Base-by-base conservation (phyloP, 345 rosid species). In the Camelina laxa region DNA sequence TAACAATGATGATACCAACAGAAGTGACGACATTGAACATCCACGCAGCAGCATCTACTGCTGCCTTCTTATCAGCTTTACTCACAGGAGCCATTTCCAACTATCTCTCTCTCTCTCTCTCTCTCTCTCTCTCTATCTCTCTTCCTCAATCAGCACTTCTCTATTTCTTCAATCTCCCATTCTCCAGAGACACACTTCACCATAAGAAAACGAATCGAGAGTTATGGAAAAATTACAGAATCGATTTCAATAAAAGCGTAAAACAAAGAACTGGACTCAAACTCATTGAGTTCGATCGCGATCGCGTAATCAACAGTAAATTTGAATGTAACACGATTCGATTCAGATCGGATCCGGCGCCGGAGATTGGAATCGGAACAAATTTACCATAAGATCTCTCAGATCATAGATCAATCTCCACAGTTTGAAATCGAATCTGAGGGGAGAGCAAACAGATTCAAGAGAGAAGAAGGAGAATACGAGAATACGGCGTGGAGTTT, bases 21-120 rank as follows among this genome's bases (percentile, higher is more conserved):
- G 97, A 95, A 53, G 99, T 89, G 83, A 92, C 99, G 30, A 95
- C 90, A 85, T 95, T 95, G 88, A 95, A 95, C 92, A 89, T 85
- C 99, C 99, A 95, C 48, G 97, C 92, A 78, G 92, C 96, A n/a
- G 88, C 91, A 87, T 95, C 99, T 27, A 80, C 82, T 9, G 93
- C 84, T 63, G 97, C 95, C 77, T 92, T 95, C 87, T 67, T 85
- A 74, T 90, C 97, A 41, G 91, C 88, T 79, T 83, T 87, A 76
- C 80, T 91, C 42, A 84, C 79, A 38, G 93, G 81, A 82, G 96
- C 86, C 96, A 91, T 15, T 64, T 42, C 35, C 1, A 1, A 2
- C 60, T 27, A 62, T 57, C 33, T 35, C 33, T 31, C 60, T 64
- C 50, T 71, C 66, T 11, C 14, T 42, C n/a, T 14, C n/a, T 42